Evolutionary conservation across 257 asterid genomes (phyloP), one percentile per base, ranked within the genome.

Genomic region (Solanum acaule): DNA sequence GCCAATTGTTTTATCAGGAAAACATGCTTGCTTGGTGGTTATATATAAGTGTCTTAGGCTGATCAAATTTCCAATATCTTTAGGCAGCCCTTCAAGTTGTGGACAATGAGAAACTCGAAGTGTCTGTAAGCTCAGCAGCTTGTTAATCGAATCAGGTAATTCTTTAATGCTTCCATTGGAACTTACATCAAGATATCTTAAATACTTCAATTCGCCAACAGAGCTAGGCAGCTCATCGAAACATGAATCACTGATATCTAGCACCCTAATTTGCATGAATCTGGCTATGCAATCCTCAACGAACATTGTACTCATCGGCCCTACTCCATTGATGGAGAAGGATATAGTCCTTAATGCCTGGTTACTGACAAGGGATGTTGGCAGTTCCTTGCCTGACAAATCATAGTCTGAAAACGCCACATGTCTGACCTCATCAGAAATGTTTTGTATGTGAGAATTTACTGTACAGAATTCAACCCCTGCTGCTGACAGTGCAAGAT

Each of bases 181-280:
- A 8, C 84, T 72, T 15, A 87, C 15, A 25, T 87, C 89, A 42
- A 87, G 81, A 67, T 79, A 87, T 25, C 70, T 87, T 71, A 87
- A 67, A 12, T 38, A 29, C 22, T 63, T 61, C 87, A 87, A 67
- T 35, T 42, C 35, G 10, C 44, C 87, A 38, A 87, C 23, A 20
- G 86, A 81, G 59, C 38, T 67, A 8, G 59, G 83, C 87, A 87
- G 12, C 22, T 37, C 77, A 8, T 27, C 61, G 33, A 87, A 37
- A 25, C 65, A 42, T 37, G 87, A 87, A 25, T 38, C 44, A 71
- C 87, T 81, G 8, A 87, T 27, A 44, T 82, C 61, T 6, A 87
- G 68, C 27, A 87, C 37, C 89, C 33, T 35, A 81, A 40, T 46
- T 46, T 49, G 89, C 31, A 6, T 67, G 78, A 79, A 46, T 65